Evolutionary conservation across 2,329 filamentous ascomycete genomes (phyloP), one percentile per base, ranked within the genome.

Genomic region (Periglandula ipomoeae): DNA sequence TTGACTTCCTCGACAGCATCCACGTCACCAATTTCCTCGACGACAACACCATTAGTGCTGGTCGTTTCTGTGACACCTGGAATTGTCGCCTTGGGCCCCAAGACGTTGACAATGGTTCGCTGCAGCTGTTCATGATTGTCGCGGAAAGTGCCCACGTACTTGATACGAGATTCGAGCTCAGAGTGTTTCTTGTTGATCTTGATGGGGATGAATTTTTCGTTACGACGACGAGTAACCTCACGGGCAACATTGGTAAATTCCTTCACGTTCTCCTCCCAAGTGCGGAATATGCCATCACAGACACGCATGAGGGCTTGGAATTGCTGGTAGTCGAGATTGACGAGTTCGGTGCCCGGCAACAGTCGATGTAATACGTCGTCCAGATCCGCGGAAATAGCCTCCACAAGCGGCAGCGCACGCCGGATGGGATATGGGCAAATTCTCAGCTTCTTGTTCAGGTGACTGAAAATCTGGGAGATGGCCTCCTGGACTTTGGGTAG

Each of bases 131-230:
- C 93, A 64, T 99, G 93, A 61, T 97, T 96, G 60, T 91, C 87
- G 23, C 93, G 83, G 72, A 99, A 99, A 19, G 87, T 95, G 59
- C 83, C 82, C 55, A 99, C 89, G 65, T 98, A 98, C 60, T 87
- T 89, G 56, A 99, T 75, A 39, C 93, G 83, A 53, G 93, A 85
- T 66, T 97, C 89, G 23, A 93, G 87, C 64, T 91, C 87, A 35
- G 81, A 84, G 64, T 98, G 93, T 58, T 87, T 85, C 52, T 89
- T 86, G 55, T 76, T 80, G 64, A 98, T 90, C 71, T 97, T 97
- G 73, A 99, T 97, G 4, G 91, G 90, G 55, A 98, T 96, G 65
- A 98, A 98, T 65, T 95, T 95, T 66, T 97, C 94, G 61, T 95
- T 94, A 57, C 93, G 82, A 58, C 90, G 85, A 55, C 91, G 81